phyloP scores from a whole-genome alignment of 2,329 filamentous ascomycete species.

The Aureobasidium melanogenum region DNA sequence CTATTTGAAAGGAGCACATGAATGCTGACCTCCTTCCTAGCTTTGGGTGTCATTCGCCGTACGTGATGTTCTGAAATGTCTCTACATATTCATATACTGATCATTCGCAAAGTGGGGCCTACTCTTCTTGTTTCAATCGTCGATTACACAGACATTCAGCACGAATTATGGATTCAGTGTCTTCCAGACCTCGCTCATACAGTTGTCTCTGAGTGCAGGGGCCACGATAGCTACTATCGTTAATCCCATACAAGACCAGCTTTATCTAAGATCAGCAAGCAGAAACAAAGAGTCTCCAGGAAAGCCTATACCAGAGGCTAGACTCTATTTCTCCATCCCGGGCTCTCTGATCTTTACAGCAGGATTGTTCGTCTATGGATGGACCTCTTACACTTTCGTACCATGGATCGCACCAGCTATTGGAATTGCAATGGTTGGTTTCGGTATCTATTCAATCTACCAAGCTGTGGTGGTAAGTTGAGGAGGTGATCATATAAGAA shows the following conservation, averaged over 20 bases:
- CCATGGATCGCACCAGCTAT: constrained; percentile 67
- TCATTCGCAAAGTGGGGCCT: constrained; percentile 25
- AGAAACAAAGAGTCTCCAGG: constrained; percentile 22
- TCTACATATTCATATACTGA: not conserved
- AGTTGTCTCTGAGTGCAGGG: constrained; percentile 32
- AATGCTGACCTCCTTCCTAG: constrained; percentile 16
- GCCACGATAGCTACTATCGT: constrained; percentile 31
- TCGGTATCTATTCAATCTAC: constrained; percentile 81
- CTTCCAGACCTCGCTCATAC: constrained; percentile 32
- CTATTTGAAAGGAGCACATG: constrained; percentile 29
- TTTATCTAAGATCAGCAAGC: constrained; percentile 28
- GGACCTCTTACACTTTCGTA: constrained; percentile 52
- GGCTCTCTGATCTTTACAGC: constrained; percentile 34
- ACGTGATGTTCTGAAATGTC: constrained; percentile 22
- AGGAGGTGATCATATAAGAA: constrained; percentile 12
- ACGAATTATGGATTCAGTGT: constrained; percentile 28
- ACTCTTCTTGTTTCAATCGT: constrained; percentile 38
- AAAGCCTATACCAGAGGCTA: constrained; percentile 30
- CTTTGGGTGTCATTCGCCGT: constrained; percentile 33
- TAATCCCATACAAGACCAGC: constrained; percentile 28
- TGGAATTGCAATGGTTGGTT: constrained; percentile 64
- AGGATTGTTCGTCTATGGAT: constrained; percentile 74
- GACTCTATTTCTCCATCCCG: constrained; percentile 30
- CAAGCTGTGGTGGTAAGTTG: constrained; percentile 59
- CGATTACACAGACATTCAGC: constrained; percentile 31